Conservation (phyloP, 768 basidiomycete species). For the Mycena venus region DNA sequence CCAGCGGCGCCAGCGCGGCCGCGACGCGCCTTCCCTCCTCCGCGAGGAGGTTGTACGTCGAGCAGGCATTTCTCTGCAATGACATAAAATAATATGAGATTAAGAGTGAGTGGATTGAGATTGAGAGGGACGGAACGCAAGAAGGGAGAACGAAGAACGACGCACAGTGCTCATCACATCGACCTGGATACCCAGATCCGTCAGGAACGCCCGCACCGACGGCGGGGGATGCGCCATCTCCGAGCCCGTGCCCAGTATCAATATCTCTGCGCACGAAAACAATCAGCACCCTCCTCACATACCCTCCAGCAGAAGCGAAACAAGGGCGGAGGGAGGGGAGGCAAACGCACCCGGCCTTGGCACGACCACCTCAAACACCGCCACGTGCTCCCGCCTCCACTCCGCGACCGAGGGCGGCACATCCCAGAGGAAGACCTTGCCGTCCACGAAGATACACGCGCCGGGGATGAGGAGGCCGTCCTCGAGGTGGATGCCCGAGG, state of each 20-base stretch:
- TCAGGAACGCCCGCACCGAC: conserved; percentile 74
- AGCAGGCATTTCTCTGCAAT: conserved; percentile 74
- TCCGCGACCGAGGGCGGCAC: conserved; percentile 73
- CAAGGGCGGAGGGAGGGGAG: no score
- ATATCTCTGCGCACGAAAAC: conserved; percentile 72
- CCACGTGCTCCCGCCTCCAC: conserved; percentile 83
- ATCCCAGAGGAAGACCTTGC: conserved; percentile 93
- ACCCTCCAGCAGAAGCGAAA: no score
- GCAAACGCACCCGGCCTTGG: conserved; percentile 86
- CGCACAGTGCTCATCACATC: conserved; percentile 89
- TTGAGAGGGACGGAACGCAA: no score
- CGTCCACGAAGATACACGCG: conserved; percentile 87
- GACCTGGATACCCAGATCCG: conserved; percentile 83
- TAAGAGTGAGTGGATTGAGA: not conserved
- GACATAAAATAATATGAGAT: not conserved
- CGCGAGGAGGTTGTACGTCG: conserved; percentile 93
- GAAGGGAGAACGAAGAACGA: conserved; percentile 26
- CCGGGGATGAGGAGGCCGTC: conserved; percentile 85
- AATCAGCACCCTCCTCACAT: no score
- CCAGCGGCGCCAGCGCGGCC: conserved; percentile 86
- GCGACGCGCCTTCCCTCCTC: conserved; percentile 96
- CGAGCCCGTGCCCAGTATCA: conserved; percentile 90
- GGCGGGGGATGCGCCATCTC: conserved; percentile 79
- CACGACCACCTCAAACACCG: conserved; percentile 83
- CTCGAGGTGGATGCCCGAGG: conserved; percentile 65